Evolutionary conservation across 2,329 filamentous ascomycete genomes (phyloP).

Genomic region (Podosphaera leucotricha): DNA sequence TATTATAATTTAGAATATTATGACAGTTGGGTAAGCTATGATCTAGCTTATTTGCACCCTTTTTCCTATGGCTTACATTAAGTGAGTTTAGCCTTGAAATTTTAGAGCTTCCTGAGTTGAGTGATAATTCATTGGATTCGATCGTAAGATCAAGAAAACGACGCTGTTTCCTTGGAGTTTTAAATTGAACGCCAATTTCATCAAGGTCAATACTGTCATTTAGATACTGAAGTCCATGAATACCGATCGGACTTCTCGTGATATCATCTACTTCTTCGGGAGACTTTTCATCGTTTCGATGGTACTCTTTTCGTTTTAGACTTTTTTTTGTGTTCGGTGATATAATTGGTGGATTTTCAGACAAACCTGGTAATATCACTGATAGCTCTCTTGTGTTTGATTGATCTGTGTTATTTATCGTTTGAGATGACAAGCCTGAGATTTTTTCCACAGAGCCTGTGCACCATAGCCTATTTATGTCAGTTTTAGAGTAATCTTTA

Average conservation of each 20-base stretch:
- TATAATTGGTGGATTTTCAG: conserved; percentile 12
- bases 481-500: not conserved
- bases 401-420: not conserved
- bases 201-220: conserved; percentile 17
- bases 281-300: not conserved
- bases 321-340: not conserved
- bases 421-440: not conserved
- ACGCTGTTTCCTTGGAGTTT: conserved; percentile 15
- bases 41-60: not conserved
- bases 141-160: not conserved
- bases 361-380: not conserved
- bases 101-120: not conserved
- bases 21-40: not conserved
- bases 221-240: conserved; percentile 5
- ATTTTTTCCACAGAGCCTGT: not conserved
- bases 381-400: not conserved
- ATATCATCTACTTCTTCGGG: conserved; percentile 10
- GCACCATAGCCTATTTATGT: not conserved
- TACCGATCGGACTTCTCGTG: conserved; percentile 12
- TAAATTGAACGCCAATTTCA: conserved; percentile 16
- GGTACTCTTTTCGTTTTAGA: not conserved
- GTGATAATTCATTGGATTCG: not conserved
- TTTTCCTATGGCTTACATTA: not conserved
- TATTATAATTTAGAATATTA: not conserved
- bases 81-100: not conserved